phyloP scores from a whole-genome alignment of 140 eudicot genomes.

The Anethum foeniculum region DNA sequence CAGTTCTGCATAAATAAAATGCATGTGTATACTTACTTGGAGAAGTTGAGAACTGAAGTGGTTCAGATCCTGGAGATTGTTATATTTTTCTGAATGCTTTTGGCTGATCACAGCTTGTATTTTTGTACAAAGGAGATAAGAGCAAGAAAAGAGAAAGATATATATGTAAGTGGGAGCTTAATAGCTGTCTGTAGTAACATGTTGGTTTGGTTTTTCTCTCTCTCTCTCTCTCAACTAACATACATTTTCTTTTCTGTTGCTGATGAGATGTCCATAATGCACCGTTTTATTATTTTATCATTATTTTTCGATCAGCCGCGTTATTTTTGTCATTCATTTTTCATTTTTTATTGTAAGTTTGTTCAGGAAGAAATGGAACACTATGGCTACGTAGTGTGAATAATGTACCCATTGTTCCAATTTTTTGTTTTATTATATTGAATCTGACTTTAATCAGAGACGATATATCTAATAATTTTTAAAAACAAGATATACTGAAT shows the following conservation, averaged over 20 bases:
- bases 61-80: neutral
- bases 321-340: neutral
- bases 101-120: neutral
- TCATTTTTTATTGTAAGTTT: too few species aligned
- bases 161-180: neutral
- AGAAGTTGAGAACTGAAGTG: neutral
- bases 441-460: too few species aligned
- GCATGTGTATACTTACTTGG: neutral
- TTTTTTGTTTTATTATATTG: too few species aligned
- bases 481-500: too few species aligned
- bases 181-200: conserved; percentile 5
- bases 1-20: neutral
- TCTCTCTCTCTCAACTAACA: neutral
- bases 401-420: too few species aligned
- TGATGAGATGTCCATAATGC: conserved; percentile 3
- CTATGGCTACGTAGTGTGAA: too few species aligned
- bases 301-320: neutral
- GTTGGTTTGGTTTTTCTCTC: neutral
- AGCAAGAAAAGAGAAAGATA: neutral
- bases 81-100: neutral
- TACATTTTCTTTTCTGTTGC: conserved; percentile 5
- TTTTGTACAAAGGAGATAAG: neutral
- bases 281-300: conserved; percentile 3
- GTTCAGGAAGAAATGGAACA: neutral
- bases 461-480: too few species aligned